These are phyloP conservation scores for Acacia crassicarpa DNA, from an alignment of 306 rosid species.

Conservation along the genomic window DNA sequence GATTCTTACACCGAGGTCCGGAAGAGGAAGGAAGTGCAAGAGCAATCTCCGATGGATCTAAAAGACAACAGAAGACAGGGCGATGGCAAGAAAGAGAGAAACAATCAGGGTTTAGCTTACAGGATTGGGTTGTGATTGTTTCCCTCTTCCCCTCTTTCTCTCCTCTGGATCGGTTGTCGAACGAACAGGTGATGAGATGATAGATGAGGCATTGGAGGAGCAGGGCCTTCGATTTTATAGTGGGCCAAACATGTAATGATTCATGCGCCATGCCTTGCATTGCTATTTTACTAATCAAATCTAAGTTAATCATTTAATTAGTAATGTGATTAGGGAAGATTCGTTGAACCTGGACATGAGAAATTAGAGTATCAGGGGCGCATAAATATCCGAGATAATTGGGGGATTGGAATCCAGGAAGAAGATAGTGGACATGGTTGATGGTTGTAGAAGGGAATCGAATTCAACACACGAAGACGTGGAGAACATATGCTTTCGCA, in stretches of 20 bases:
- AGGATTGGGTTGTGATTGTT: constrained; percentile 27
- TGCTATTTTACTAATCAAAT: background rate
- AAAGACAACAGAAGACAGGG: background rate
- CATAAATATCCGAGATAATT: background rate
- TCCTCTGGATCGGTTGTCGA: background rate
- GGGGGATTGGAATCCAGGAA: background rate
- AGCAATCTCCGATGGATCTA: constrained; percentile 1
- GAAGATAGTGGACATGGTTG: background rate
- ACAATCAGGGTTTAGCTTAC: constrained; percentile 50
- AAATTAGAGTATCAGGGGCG: background rate
- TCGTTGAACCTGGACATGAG: constrained; percentile 50
- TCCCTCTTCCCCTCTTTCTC: constrained; percentile 25
- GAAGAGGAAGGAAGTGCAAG: background rate
- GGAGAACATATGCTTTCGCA: background rate
- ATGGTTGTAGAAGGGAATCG: background rate
- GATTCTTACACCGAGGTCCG: constrained; percentile 41
- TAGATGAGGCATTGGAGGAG: background rate
- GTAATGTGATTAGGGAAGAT: background rate
- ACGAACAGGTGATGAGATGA: background rate
- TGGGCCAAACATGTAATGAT: constrained; percentile 11
- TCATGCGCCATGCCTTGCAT: background rate
- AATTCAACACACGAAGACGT: background rate
- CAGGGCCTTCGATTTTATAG: constrained; percentile 30
- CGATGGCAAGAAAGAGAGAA: constrained; percentile 32
- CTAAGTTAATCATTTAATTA: background rate